Evolutionary conservation across 495 filamentous ascomycete species (phyloP).

Genomic region (Aspergillus sclerotiicarbonarius): DNA sequence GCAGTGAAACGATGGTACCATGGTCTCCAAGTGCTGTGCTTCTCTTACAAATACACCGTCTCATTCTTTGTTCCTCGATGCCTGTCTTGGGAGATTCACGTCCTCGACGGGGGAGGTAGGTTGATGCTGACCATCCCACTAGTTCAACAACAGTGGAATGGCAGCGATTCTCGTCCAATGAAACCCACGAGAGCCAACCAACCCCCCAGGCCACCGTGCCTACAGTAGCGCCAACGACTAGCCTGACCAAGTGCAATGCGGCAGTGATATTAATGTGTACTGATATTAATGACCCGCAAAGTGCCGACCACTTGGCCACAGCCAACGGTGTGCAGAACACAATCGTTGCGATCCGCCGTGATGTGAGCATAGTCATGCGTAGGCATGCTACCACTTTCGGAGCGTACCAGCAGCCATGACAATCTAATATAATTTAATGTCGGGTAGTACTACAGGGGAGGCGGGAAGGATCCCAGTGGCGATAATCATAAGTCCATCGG

Average conservation of each 20-base stretch:
- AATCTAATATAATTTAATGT: background rate
- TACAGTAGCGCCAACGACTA: constrained; percentile 9
- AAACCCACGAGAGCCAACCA: background rate
- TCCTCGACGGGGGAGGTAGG: background rate
- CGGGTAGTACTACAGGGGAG: constrained; percentile 1
- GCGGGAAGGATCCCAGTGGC: constrained; percentile 9
- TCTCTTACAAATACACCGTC: too few species aligned
- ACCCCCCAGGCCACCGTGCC: background rate
- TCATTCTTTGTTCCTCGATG: too few species aligned
- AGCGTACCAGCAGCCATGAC: background rate
- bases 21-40: background rate
- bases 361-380: background rate
- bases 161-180: background rate
- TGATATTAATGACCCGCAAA: constrained; percentile 13
- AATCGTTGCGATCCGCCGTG: background rate
- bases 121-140: background rate
- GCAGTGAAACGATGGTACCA: background rate
- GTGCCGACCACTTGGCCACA: constrained; percentile 10
- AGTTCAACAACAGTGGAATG: too few species aligned
- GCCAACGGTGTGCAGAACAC: background rate
- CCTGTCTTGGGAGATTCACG: too few species aligned
- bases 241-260: background rate
- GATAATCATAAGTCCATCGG: constrained; percentile 5
- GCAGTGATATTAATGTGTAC: background rate
- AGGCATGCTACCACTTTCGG: background rate